Base-by-base conservation (phyloP, 2,329 filamentous ascomycete species). In the Aspergillus amoenus region DNA sequence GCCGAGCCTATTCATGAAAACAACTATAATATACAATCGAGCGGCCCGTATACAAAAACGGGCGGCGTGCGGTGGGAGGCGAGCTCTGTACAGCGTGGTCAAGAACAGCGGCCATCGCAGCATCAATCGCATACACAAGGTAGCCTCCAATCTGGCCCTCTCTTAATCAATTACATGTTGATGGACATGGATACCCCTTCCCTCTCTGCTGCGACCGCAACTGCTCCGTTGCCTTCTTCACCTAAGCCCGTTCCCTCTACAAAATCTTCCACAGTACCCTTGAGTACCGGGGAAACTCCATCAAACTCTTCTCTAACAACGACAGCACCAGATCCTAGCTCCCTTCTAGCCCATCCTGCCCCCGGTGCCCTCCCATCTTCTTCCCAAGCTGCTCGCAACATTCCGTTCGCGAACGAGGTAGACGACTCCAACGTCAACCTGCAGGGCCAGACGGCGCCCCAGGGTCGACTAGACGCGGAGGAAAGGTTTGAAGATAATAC, bases 61-160 rank as follows among this genome's bases (percentile, higher is more conserved):
- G 55, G 45, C 21, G 57, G 57, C 40, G 55, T 55, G 55, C 52
- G 54, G 46, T 61, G 51, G 47, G 55, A 58, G 37, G 34, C 58
- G 49, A 61, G 44, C 42, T 48, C 58, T 42, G 60, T 57, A 49
- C 57, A 62, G 56, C 58, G 58, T 43, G 61, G 62, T 57, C 61
- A 67, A 39, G 61, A 61, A 55, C 48, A 47, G 27, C 56, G 45
- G 47, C 56, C 45, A 41, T 40, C 42, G 24, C 57, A 56, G 24
- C 56, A 50, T 27, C 60, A 58, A 48, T 51, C 56, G 49, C 55
- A 61, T 44, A 46, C 46, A 52, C 59, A 71, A 70, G 69, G 63
- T 73, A 74, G 73, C 64, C 68, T 67, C 59, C 66, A 68, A 53
- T 54, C 61, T 65, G 66, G 57, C 57, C 63, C 60, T 65, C 61